A percentile compares a stretch with the other conserved stretches of the same genome.
Conservation (phyloP, 1,139 yeast genomes). For the Neolecta irregularis region DNA sequence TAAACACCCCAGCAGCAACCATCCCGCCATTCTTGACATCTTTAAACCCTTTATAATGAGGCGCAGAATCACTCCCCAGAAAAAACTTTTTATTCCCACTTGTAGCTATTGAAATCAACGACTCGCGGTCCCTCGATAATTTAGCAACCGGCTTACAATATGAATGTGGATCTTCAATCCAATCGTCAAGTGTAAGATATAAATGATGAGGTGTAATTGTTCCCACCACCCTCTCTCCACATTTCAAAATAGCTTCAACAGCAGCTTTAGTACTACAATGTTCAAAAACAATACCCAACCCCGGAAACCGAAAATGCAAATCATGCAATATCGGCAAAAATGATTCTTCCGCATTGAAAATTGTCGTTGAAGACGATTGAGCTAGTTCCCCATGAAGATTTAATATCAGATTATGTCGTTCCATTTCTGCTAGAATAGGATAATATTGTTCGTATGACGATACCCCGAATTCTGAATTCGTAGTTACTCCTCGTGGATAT, state of each 20-base stretch:
- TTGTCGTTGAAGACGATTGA: slow-evolving; percentile 54
- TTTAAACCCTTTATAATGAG: slow-evolving; percentile 73
- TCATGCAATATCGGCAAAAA: slow-evolving; percentile 81
- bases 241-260: slow-evolving; percentile 51
- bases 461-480: slow-evolving; percentile 85
- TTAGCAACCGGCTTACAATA: slow-evolving; percentile 98
- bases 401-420: slow-evolving; percentile 56
- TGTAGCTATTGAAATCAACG: slow-evolving; percentile 73
- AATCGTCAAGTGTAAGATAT: slow-evolving; percentile 71
- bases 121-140: slow-evolving; percentile 66
- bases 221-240: slow-evolving; percentile 71
- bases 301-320: slow-evolving; percentile 71
- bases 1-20: slow-evolving; percentile 83
- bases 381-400: slow-evolving; percentile 95
- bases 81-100: slow-evolving; percentile 87
- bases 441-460: slow-evolving; percentile 78
- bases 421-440: slow-evolving; percentile 79
- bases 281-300: slow-evolving; percentile 72
- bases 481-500: slow-evolving; percentile 97
- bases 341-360: slow-evolving; percentile 82
- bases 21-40: slow-evolving; percentile 57
- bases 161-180: slow-evolving; percentile 94
- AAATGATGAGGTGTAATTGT: slow-evolving; percentile 93
- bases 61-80: slow-evolving; percentile 96
- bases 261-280: slow-evolving; percentile 93